Conservation (phyloP, 495 filamentous ascomycete species). For the Penicillium soppii region DNA sequence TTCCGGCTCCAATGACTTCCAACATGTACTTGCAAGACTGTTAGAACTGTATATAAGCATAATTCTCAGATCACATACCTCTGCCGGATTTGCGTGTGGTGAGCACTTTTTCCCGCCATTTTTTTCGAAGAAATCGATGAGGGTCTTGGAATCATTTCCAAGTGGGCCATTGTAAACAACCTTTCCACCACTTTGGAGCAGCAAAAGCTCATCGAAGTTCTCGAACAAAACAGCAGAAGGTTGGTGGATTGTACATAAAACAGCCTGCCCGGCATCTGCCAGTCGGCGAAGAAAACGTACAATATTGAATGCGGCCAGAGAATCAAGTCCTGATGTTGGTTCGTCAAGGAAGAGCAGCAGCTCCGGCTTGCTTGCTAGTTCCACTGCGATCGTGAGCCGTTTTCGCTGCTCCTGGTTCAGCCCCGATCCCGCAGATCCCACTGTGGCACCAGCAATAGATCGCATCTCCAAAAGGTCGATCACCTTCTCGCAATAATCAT, state of each 20-base stretch:
- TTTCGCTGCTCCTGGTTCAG: constrained; percentile 64
- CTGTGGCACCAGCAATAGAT: constrained; percentile 53
- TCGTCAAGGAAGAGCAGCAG: constrained; percentile 75
- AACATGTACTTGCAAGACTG: constrained; percentile 54
- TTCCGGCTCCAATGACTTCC: constrained; percentile 62
- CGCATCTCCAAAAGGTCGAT: constrained; percentile 62
- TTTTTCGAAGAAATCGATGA: constrained; percentile 63
- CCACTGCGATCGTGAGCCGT: constrained; percentile 66
- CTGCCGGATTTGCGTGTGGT: constrained; percentile 59
- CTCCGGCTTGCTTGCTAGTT: constrained; percentile 65
- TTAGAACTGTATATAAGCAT: background rate
- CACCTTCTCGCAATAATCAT: constrained; percentile 60
- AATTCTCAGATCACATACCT: constrained; percentile 30
- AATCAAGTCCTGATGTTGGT: constrained; percentile 74
- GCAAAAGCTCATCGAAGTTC: constrained; percentile 69
- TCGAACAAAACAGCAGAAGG: constrained; percentile 72
- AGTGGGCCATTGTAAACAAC: constrained; percentile 70
- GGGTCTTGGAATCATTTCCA: constrained; percentile 49
- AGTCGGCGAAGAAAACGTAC: constrained; percentile 64
- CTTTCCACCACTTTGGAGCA: constrained; percentile 68
- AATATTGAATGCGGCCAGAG: constrained; percentile 63
- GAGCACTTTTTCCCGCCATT: constrained; percentile 62
- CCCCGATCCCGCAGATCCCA: constrained; percentile 53
- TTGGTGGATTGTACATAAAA: constrained; percentile 81
- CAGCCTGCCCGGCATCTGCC: constrained; percentile 67